phyloP scores from a whole-genome alignment of 352 stramenopile genomes.

The Sclerospora graminicola region DNA sequence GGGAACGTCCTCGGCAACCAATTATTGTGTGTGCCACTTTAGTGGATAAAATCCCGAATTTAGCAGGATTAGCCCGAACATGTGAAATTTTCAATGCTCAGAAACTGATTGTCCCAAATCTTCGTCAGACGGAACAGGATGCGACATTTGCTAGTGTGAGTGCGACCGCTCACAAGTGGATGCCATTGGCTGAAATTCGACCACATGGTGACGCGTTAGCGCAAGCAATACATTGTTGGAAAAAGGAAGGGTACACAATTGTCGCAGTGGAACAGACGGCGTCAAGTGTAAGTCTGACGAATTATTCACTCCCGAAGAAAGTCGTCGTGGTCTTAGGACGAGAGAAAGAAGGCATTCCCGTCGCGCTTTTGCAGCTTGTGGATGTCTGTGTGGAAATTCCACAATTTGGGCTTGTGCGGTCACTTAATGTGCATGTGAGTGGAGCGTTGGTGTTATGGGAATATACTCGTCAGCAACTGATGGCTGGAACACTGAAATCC shows the following conservation, averaged over 20 bases:
- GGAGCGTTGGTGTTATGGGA: conserved; percentile 94
- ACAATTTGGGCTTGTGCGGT: conserved; percentile 94
- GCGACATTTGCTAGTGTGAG: conserved; percentile 87
- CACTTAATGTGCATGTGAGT: conserved; percentile 96
- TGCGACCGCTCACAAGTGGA: conserved; percentile 92
- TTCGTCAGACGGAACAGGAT: conserved; percentile 69
- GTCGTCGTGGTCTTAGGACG: conserved; percentile 92
- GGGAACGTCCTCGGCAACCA: conserved; percentile 38
- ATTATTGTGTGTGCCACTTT: conserved; percentile 81
- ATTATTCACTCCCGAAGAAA: conserved; percentile 82
- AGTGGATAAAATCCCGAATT: conserved; percentile 93
- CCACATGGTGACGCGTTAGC: conserved; percentile 29
- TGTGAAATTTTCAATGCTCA: conserved; percentile 93
- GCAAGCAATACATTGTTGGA: conserved; percentile 43
- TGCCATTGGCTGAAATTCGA: conserved; percentile 87
- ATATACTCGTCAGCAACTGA: conserved; percentile 88
- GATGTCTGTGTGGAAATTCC: conserved; percentile 97
- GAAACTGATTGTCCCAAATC: conserved; percentile 84
- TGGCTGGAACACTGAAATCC: too few relatives aligned
- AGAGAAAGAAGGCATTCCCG: conserved; percentile 95
- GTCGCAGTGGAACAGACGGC: conserved; percentile 93
- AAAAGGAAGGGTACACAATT: conserved; percentile 85
- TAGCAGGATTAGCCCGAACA: conserved; percentile 89
- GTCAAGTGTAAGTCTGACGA: conserved; percentile 78
- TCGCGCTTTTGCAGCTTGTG: conserved; percentile 91